These are phyloP conservation scores for Rhizopus sp. DNA, from an alignment of 371 early-diverging fungal species.

Conservation along the genomic window DNA sequence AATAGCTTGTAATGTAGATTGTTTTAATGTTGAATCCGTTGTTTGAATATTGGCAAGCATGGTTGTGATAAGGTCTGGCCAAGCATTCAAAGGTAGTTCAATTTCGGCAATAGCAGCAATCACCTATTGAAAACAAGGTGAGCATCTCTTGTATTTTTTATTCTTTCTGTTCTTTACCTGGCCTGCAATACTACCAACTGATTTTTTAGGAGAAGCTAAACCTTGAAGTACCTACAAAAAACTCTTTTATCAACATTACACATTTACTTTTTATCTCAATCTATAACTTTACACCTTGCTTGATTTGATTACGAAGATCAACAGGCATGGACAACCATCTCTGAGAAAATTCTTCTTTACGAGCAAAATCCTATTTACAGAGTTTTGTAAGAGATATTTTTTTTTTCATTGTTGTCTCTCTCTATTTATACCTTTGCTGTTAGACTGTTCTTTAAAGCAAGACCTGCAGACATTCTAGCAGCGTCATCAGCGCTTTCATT, in stretches of 20 bases:
- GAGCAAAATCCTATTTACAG: constrained; percentile 60
- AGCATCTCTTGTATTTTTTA: background rate
- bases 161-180: constrained; percentile 44
- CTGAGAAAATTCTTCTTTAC: constrained; percentile 66
- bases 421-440: constrained; percentile 71
- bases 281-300: constrained; percentile 49
- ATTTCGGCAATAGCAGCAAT: constrained; percentile 91
- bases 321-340: constrained; percentile 78
- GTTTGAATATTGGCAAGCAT: constrained; percentile 74
- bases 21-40: constrained; percentile 62
- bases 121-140: constrained; percentile 41
- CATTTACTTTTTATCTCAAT: no score
- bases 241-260: background rate
- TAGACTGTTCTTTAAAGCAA: constrained; percentile 91
- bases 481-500: constrained; percentile 65
- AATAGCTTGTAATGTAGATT: constrained; percentile 82
- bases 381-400: background rate
- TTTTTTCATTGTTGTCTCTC: constrained; percentile 1
- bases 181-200: constrained; percentile 75
- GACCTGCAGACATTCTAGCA: constrained; percentile 82
- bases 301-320: constrained; percentile 47
- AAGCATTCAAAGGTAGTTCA: constrained; percentile 82
- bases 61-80: constrained; percentile 82
- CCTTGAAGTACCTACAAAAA: constrained; percentile 63
- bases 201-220: constrained; percentile 64